Percentiles rank a stretch among this genome's conserved stretches.
phyloP scores from a whole-genome alignment of 202 grass and related monocot genomes.

The Zoysia matrella region DNA sequence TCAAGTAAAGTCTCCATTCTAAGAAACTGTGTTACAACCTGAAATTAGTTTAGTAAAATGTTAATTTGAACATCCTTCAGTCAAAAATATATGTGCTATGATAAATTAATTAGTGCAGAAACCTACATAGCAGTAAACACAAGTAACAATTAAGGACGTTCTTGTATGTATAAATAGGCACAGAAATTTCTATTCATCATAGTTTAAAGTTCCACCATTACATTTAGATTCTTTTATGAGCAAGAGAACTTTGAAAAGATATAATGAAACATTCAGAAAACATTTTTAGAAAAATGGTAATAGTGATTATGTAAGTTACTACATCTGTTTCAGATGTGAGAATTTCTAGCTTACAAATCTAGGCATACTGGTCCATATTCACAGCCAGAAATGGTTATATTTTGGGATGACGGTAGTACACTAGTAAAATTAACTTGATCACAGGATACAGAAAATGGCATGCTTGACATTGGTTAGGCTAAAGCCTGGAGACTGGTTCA shows the following conservation, averaged over 20 bases:
- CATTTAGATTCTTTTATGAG: slow-evolving; percentile 19
- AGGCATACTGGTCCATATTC: too few species aligned
- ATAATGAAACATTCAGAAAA: background rate
- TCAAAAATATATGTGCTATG: slow-evolving; percentile 10
- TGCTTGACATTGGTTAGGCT: too few species aligned
- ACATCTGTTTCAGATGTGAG: background rate
- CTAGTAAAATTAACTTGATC: too few species aligned
- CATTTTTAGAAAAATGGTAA: background rate
- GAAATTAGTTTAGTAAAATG: slow-evolving; percentile 39
- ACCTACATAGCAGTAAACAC: slow-evolving; percentile 8
- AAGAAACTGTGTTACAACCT: slow-evolving; percentile 99
- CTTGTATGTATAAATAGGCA: background rate
- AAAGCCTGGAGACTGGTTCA: too few species aligned
- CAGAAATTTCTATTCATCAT: background rate
- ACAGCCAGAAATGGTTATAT: too few species aligned
- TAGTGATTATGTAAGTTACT: slow-evolving; percentile 6
- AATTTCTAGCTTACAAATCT: too few species aligned
- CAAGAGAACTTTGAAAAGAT: background rate
- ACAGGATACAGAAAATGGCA: too few species aligned
- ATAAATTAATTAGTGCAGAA: slow-evolving; percentile 12
- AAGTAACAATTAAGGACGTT: slow-evolving; percentile 8
- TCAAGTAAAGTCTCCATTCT: slow-evolving; percentile 93
- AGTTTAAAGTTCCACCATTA: slow-evolving; percentile 10
- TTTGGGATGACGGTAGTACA: too few species aligned
- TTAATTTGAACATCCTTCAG: slow-evolving; percentile 19